Evolutionary conservation across 2,329 filamentous ascomycete species (phyloP), one percentile per base, ranked within the genome.

Genomic region (Fragosphaeria purpurea): DNA sequence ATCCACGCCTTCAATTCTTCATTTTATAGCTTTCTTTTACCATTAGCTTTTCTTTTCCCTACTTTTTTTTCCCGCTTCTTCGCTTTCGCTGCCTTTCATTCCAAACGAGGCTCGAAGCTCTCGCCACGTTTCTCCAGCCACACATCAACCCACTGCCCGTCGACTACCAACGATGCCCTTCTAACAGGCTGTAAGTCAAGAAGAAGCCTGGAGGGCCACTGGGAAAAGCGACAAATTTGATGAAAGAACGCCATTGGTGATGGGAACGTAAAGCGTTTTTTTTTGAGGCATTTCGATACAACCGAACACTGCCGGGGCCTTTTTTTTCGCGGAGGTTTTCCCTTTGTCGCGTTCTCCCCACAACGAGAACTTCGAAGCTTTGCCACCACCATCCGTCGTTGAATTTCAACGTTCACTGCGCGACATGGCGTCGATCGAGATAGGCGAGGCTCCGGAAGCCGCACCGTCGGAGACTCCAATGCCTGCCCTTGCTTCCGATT

Each of bases 361-460:
- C 43, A 44, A 7, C 33, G 35, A 37, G 22, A 22, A 22, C 22
- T 22, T 22, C 22, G 22, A 22, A 22, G 22, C 22, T 22, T 22
- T 22, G 22, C 22, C 22, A 22, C 22, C 22, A 22, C 22, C 22
- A 22, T 22, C 3, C 3, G 22, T 22, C 22, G 22, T 22, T 22
- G 22, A 22, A 22, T 22, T 22, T 22, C 22, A 22, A 22, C 22
- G 22, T 22, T 3, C 35, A 37, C 35, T 48, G 37, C 44, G 53
- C 44, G 58, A 59, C 68, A 80, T 80, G 76, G 73, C 74, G 64
- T 74, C 75, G 8, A 6, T 37, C 57, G 73, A 75, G 62, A 70
- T 72, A 60, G 73, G 73, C 59, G 73, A 76, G 66, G 66, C 70
- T 63, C 68, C 73, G 62, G 67, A 66, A 59, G 61, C 63, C 55